phyloP scores from a whole-genome alignment of 768 basidiomycete species.

The Termitomyces sp. region DNA sequence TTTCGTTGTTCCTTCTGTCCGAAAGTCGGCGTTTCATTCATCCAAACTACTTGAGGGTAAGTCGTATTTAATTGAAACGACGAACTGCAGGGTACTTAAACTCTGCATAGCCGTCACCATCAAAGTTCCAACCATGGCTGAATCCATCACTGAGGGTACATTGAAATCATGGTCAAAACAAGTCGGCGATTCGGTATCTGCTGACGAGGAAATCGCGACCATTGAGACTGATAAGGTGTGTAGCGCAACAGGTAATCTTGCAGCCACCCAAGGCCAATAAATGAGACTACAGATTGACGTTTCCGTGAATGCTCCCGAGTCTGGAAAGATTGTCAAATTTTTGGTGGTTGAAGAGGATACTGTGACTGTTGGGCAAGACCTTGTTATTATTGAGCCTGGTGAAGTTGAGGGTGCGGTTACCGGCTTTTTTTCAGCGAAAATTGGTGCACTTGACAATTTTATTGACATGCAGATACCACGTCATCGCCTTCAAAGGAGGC shows the following conservation, averaged over 20 bases:
- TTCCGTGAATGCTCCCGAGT: constrained; percentile 86
- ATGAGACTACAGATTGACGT: constrained; percentile 79
- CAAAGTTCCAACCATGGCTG: constrained; percentile 97
- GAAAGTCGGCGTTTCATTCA: constrained; percentile 63
- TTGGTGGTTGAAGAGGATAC: constrained; percentile 92
- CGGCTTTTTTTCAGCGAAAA: neutral
- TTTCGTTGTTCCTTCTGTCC: constrained; percentile 38
- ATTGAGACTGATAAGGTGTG: constrained; percentile 98
- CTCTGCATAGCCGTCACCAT: constrained; percentile 68
- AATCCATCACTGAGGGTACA: constrained; percentile 97
- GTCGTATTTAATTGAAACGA: constrained; percentile 8
- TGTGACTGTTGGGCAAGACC: constrained; percentile 90
- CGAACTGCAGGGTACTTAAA: neutral
- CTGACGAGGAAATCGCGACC: constrained; percentile 94
- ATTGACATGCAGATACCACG: constrained; percentile 17
- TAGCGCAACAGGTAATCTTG: neutral
- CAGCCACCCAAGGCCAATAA: constrained; percentile 3
- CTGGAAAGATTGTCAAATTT: constrained; percentile 84
- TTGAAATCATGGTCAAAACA: constrained; percentile 93
- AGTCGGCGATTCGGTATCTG: constrained; percentile 85
- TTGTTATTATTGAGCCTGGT: constrained; percentile 87
- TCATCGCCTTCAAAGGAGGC: constrained; percentile 30
- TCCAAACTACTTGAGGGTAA: constrained; percentile 66
- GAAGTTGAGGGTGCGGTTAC: constrained; percentile 44
- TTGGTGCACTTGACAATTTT: neutral